These are phyloP conservation scores for Colletotrichum sp. DNA, from an alignment of 2,329 filamentous ascomycete species.

Conservation along the genomic window DNA sequence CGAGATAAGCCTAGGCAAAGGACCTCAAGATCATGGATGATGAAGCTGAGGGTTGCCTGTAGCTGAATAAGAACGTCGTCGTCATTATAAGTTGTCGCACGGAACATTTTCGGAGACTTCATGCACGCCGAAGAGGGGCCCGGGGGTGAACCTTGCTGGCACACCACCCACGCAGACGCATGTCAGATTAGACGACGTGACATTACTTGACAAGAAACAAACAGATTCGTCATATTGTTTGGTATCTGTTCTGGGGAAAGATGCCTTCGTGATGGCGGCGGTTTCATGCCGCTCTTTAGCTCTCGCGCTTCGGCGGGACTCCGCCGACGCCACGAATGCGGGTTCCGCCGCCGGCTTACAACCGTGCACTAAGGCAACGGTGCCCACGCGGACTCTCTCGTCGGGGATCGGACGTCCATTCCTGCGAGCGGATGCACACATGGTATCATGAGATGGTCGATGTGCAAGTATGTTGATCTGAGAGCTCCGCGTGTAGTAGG, in stretches of 20 bases:
- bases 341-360: background rate
- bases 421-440: background rate
- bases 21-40: background rate
- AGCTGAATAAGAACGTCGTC: background rate
- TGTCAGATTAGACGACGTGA: background rate
- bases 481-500: background rate
- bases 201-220: background rate
- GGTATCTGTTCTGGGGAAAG: background rate
- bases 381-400: background rate
- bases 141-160: background rate
- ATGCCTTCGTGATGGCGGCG: background rate
- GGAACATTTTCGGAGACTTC: constrained; percentile 1
- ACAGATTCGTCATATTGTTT: background rate
- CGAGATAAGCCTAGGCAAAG: fast-evolving
- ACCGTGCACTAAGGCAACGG: background rate
- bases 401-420: background rate
- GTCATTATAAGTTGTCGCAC: background rate
- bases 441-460: background rate
- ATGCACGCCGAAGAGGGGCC: background rate
- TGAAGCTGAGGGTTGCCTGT: background rate
- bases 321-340: background rate
- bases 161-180: background rate
- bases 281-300: background rate
- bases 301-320: background rate
- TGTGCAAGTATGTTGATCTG: background rate